Evolutionary conservation across 2,329 filamentous ascomycete species (phyloP).

Genomic region (Scytalidium lignicola): DNA sequence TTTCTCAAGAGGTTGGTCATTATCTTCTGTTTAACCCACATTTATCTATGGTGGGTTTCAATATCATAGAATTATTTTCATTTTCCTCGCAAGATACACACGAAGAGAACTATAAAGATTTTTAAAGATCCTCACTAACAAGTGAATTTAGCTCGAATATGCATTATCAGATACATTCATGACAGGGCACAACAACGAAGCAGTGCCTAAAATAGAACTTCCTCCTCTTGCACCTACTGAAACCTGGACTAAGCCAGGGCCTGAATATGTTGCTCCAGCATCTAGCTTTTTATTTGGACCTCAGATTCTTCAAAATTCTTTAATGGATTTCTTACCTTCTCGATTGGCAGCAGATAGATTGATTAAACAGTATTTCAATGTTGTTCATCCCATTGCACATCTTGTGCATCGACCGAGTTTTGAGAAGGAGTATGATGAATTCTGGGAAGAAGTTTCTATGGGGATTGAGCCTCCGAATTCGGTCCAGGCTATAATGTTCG

Average conservation of each 20-base stretch:
- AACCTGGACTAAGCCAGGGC: slow-evolving; percentile 58
- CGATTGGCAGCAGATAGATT: slow-evolving; percentile 54
- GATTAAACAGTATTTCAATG: slow-evolving; percentile 60
- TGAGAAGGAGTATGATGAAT: slow-evolving; percentile 56
- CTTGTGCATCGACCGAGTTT: slow-evolving; percentile 63
- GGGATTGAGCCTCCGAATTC: slow-evolving; percentile 59
- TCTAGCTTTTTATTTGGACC: slow-evolving; percentile 62
- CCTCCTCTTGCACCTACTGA: slow-evolving; percentile 19
- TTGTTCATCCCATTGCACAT: slow-evolving; percentile 64
- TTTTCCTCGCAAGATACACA: no score
- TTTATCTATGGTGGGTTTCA: no score
- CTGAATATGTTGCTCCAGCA: slow-evolving; percentile 62
- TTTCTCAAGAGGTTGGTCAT: slow-evolving; percentile 63
- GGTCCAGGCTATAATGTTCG: slow-evolving; percentile 64
- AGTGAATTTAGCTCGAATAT: slow-evolving; percentile 1
- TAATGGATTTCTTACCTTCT: slow-evolving; percentile 58
- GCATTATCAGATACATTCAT: neutral
- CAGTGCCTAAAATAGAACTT: neutral
- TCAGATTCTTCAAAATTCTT: slow-evolving; percentile 39
- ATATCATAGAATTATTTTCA: no score
- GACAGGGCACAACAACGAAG: neutral
- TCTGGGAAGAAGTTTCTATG: slow-evolving; percentile 57
- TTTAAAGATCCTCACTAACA: neutral
- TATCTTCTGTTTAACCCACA: no score
- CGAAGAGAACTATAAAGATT: neutral